These are phyloP conservation scores for Russula sp. DNA, from an alignment of 768 basidiomycete genomes.

Conservation along the genomic window DNA sequence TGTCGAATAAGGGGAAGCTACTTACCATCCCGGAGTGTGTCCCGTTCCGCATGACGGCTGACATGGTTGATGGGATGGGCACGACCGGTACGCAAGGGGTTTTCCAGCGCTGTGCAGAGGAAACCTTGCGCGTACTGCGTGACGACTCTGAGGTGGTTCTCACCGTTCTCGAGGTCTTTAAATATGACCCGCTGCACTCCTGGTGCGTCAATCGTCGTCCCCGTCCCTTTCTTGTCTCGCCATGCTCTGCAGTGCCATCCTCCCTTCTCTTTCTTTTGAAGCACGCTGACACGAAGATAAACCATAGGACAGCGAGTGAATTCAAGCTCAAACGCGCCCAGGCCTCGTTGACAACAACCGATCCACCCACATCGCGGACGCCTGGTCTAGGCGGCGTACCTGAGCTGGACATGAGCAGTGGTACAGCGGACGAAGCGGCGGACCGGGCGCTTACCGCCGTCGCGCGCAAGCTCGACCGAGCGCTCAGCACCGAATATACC, in stretches of 20 bases:
- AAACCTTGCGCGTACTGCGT: conserved; percentile 87
- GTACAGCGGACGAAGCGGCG: conserved; percentile 78
- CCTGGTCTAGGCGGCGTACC: conserved; percentile 44
- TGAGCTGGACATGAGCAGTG: conserved; percentile 61
- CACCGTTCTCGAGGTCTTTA: conserved; percentile 96
- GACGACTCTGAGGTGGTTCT: conserved; percentile 83
- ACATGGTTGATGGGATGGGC: conserved; percentile 94
- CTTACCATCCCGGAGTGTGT: conserved; percentile 81
- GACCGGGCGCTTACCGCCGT: conserved; percentile 85
- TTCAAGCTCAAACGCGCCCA: conserved; percentile 68
- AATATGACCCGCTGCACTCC: conserved; percentile 89
- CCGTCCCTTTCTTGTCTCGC: neutral
- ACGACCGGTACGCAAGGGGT: conserved; percentile 87
- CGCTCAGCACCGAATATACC: conserved; percentile 86
- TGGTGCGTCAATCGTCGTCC: conserved; percentile 54
- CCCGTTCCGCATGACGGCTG: conserved; percentile 91
- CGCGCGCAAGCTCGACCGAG: conserved; percentile 75
- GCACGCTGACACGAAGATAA: neutral
- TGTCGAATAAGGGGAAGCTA: conserved; percentile 63
- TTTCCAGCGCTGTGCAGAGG: conserved; percentile 92
- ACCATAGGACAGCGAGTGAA: conserved; percentile 70
- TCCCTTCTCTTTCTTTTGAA: neutral
- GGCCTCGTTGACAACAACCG: conserved; percentile 34
- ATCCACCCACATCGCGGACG: conserved; percentile 32
- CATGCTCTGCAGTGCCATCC: neutral